Evolutionary conservation across 805 yeast species (phyloP), one percentile per base, ranked within the genome.

Genomic region (Candida pseudoglaebosa): DNA sequence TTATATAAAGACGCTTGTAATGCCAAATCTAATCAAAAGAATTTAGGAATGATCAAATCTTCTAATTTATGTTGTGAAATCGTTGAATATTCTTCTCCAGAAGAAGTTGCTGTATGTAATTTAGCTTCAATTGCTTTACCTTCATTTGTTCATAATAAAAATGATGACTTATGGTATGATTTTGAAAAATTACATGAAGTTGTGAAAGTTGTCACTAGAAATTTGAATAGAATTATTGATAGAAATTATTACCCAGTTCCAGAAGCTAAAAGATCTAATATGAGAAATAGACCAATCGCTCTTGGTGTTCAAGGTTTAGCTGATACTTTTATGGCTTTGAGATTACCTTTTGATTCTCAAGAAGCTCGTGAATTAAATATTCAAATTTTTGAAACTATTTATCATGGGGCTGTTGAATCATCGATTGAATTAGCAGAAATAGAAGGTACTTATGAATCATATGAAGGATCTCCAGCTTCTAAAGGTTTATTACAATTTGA

Each of bases 291-390:
- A 61, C 82, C 82, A 20, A 74, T 77, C 57, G 82, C 82, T 29
- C 63, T 77, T 42, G 82, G 82, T 59, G 82, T 77, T 36, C 82
- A 77, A 59, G 82, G 82, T 50, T 66, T 77, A 37, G 81, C 82
- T 24, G 82, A 77, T 52, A 60, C 78, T 4, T 77, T 77, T 52
- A 72, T 75, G 76, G 65, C 65, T 42, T 62, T 76, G 53, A 66
- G 82, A 57, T 52, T 75, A 46, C 78, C 81, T 31, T 77, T 77
- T 50, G 82, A 76, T 54, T 74, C 80, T 22, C 71, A 64, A 49
- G 78, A 72, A 49, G 81, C 82, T 15, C 67, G 70, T 49, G 73
- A 71, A 48, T 67, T 77, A 52, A 77, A 77, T 54, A 73, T 73
- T 45, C 80, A 75, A 59, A 76, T 77, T 44, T 77, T 77, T 51